These are phyloP conservation scores for Tilletia horrida DNA, from an alignment of 1,284 basidiomycete genomes.

Conservation along the genomic window DNA sequence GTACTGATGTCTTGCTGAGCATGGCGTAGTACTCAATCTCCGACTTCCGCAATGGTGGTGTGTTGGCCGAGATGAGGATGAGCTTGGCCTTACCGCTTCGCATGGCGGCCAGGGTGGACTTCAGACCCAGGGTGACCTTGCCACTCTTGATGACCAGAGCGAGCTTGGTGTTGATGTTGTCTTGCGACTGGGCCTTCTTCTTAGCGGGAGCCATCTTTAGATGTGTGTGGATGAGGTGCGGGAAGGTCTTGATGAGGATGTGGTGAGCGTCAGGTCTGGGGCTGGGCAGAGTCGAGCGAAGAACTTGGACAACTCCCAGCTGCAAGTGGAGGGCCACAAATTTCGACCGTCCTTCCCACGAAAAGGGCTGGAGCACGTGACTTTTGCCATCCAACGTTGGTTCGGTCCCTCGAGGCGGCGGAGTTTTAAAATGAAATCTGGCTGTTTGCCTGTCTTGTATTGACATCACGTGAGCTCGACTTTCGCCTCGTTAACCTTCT, in stretches of 20 bases:
- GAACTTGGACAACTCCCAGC: neutral
- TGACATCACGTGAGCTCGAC: too few species aligned
- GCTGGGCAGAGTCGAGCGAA: neutral
- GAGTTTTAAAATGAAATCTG: neutral
- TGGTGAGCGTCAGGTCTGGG: neutral
- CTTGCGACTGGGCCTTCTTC: conserved; percentile 64
- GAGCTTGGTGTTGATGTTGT: conserved; percentile 92
- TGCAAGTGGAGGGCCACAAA: neutral
- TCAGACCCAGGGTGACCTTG: conserved; percentile 53
- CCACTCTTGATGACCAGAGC: conserved; percentile 95
- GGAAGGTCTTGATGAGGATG: neutral
- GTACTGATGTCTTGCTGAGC: conserved; percentile 89
- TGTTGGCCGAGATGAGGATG: conserved; percentile 97
- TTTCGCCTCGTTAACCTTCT: neutral
- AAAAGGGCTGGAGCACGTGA: neutral
- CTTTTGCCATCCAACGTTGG: neutral
- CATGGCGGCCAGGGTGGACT: conserved; percentile 93
- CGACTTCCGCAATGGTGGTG: conserved; percentile 96
- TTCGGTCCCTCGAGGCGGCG: neutral
- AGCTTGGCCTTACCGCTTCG: conserved; percentile 98
- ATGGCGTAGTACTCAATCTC: conserved; percentile 99
- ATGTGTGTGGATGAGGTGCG: conserved; percentile 28
- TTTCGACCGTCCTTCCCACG: neutral
- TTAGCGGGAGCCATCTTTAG: conserved; percentile 69
- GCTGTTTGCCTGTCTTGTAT: too few species aligned